These are phyloP conservation scores for Hyphodiscus sp. DNA, from an alignment of 2,329 filamentous ascomycete genomes.

Conservation along the genomic window DNA sequence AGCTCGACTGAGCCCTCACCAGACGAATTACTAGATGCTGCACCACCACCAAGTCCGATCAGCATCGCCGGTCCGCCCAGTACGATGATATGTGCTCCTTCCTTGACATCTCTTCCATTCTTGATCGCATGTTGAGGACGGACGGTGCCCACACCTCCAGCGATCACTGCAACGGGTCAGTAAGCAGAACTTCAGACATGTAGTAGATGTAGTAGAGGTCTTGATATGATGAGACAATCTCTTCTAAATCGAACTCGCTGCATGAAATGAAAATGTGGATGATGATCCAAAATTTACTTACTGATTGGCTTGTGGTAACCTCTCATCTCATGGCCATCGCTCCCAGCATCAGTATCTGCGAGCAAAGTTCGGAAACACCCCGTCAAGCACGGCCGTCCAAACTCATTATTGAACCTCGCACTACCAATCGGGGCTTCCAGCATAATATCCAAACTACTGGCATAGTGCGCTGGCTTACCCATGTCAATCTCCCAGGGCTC, in stretches of 20 bases:
- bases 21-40: constrained; percentile 84
- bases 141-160: constrained; percentile 89
- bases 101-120: constrained; percentile 66
- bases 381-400: constrained; percentile 79
- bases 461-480: constrained; percentile 85
- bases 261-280: too few relatives aligned
- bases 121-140: constrained; percentile 88
- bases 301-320: constrained; percentile 97
- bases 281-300: too few relatives aligned
- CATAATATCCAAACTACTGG: constrained; percentile 95
- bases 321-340: constrained; percentile 59
- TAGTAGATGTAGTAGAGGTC: too few relatives aligned
- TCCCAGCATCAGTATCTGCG: constrained; percentile 55
- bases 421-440: constrained; percentile 92
- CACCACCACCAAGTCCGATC: constrained; percentile 91
- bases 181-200: too few relatives aligned
- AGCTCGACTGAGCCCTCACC: constrained; percentile 85
- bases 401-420: constrained; percentile 96
- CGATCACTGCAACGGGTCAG: constrained; percentile 54
- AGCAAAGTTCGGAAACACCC: constrained; percentile 91
- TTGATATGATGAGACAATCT: too few relatives aligned
- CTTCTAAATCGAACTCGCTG: too few relatives aligned
- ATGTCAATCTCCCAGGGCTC: constrained; percentile 90
- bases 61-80: constrained; percentile 96
- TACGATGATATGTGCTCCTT: constrained; percentile 87